These are phyloP conservation scores for Petasospora rhodanensis DNA, from an alignment of 1,139 yeast species.

Conservation along the genomic window DNA sequence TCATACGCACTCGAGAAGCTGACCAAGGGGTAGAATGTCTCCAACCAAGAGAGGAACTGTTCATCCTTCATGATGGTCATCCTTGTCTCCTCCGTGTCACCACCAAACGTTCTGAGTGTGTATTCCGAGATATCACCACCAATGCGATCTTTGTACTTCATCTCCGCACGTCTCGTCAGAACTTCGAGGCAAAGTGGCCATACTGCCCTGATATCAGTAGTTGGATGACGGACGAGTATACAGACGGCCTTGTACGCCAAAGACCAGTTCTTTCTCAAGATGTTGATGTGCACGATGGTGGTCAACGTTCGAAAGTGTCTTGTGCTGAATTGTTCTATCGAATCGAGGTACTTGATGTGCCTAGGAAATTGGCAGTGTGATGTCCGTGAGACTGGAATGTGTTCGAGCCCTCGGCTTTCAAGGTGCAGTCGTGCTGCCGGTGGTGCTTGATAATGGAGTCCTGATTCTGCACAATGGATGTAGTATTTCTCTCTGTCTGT, in stretches of 20 bases:
- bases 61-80: constrained; percentile 17
- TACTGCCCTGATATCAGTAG: constrained; percentile 46
- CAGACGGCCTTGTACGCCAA: constrained; percentile 50
- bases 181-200: constrained; percentile 60
- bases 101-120: constrained; percentile 8
- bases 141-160: constrained; percentile 4
- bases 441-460: no score
- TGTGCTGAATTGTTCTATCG: no score
- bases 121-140: constrained; percentile 10
- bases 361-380: no score
- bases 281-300: constrained; percentile 29
- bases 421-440: no score
- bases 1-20: constrained; percentile 1
- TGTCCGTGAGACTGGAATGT: no score
- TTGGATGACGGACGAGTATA: constrained; percentile 42
- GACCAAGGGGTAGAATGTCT: constrained; percentile 10
- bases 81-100: constrained; percentile 1
- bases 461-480: no score
- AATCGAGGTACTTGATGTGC: no score
- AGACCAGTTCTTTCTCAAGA: constrained; percentile 49
- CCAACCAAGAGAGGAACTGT: constrained; percentile 22
- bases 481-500: no score
- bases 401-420: no score
- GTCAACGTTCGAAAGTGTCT: no score
- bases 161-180: constrained; percentile 23